phyloP scores from a whole-genome alignment of 2,329 filamentous ascomycete species.

The Monosporascus sp. region DNA sequence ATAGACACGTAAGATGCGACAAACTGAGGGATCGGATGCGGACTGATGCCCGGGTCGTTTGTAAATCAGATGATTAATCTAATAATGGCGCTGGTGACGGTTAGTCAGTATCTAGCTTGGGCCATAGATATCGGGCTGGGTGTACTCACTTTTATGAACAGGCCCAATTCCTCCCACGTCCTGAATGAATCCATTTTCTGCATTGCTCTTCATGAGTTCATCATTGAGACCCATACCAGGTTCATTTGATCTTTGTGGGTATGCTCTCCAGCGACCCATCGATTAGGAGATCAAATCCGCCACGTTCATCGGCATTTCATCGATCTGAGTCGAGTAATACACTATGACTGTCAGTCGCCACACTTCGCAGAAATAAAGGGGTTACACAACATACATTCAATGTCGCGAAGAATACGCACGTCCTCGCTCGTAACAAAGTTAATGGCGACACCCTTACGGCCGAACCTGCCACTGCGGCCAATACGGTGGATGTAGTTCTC shows the following conservation, averaged over 20 bases:
- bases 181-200: constrained; percentile 1
- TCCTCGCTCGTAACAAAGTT: constrained; percentile 99
- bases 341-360: constrained; percentile 42
- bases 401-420: constrained; percentile 93
- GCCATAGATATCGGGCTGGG: neutral
- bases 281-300: constrained; percentile 52
- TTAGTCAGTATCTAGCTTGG: neutral
- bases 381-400: constrained; percentile 66
- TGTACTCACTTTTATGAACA: constrained; percentile 24
- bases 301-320: constrained; percentile 98
- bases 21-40: no score
- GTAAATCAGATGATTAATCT: neutral
- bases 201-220: neutral
- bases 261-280: neutral
- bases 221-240: neutral
- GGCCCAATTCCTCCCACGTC: constrained; percentile 27
- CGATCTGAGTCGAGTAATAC: constrained; percentile 94
- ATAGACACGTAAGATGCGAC: no score
- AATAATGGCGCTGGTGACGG: neutral
- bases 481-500: constrained; percentile 99
- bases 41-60: no score
- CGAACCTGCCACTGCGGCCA: constrained; percentile 90
- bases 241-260: constrained; percentile 2
- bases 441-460: constrained; percentile 97
- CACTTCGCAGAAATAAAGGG: neutral